Evolutionary conservation across 23 red algal genomes (phyloP).

Genomic region (Agarophyton chilense): DNA sequence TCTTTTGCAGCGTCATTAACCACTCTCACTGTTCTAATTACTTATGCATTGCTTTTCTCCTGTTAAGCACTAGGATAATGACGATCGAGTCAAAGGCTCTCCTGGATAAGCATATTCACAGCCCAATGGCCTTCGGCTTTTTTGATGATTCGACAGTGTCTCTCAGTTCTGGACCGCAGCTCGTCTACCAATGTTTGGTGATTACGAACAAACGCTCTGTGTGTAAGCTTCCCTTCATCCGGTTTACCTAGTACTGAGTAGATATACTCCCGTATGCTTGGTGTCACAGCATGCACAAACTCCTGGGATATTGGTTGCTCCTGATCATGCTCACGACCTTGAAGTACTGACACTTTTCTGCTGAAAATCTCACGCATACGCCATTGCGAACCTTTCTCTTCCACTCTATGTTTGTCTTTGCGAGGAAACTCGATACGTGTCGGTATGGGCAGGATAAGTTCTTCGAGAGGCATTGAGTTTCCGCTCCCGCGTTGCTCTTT

Average conservation of each 20-base stretch:
- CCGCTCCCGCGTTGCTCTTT: no score
- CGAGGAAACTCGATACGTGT: background rate
- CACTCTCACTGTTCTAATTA: no score
- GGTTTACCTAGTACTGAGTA: background rate
- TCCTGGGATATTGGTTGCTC: background rate
- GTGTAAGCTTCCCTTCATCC: background rate
- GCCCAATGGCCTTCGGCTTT: slow-evolving; percentile 5
- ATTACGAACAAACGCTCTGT: background rate
- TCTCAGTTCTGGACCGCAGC: background rate
- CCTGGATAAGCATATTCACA: slow-evolving; percentile 14
- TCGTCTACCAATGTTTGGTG: background rate
- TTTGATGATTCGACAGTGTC: background rate
- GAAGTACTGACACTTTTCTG: background rate
- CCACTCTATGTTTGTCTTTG: background rate
- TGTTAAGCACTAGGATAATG: background rate
- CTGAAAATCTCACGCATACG: background rate
- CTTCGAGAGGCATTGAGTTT: no score
- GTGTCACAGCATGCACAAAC: background rate
- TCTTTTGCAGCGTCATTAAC: no score
- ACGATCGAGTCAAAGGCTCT: background rate
- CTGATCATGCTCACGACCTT: background rate
- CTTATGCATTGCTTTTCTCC: no score
- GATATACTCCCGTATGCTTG: background rate
- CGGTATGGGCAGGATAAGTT: background rate
- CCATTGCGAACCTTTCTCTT: background rate